Evolutionary conservation across 2,329 filamentous ascomycete genomes (phyloP).

Genomic region (Alternaria sp.): DNA sequence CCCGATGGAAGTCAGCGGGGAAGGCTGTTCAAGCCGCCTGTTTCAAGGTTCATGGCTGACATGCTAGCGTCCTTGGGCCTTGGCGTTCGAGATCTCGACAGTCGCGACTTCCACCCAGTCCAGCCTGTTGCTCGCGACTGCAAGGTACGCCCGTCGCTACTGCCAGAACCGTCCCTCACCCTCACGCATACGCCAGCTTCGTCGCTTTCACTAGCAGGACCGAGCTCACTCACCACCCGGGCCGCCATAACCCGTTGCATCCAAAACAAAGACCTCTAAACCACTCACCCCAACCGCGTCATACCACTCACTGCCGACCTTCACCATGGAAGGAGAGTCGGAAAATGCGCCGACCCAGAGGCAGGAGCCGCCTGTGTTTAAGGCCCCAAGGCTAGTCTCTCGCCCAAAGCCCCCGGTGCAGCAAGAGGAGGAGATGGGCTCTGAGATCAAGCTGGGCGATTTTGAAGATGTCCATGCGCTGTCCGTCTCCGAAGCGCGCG

Average conservation of each 20-base stretch:
- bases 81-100: slow-evolving; percentile 8
- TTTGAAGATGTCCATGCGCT: slow-evolving; percentile 92
- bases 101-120: background rate
- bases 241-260: background rate
- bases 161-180: background rate
- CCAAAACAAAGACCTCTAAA: slow-evolving; percentile 10
- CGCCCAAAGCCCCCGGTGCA: slow-evolving; percentile 69
- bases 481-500: slow-evolving; percentile 88
- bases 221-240: background rate
- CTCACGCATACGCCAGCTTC: background rate
- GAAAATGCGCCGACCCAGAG: slow-evolving; percentile 22
- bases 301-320: background rate
- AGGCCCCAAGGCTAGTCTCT: slow-evolving; percentile 47
- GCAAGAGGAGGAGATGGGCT: slow-evolving; percentile 87
- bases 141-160: slow-evolving; percentile 1
- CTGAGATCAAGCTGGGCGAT: slow-evolving; percentile 86
- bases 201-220: slow-evolving; percentile 9
- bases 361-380: slow-evolving; percentile 37
- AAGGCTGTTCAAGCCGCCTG: slow-evolving; percentile 7
- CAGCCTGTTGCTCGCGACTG: background rate
- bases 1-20: slow-evolving; percentile 7
- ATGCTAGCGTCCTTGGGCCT: slow-evolving; percentile 6
- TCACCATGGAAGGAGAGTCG: slow-evolving; percentile 46
- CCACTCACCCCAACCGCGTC: slow-evolving; percentile 1
- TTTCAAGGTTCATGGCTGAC: slow-evolving; percentile 7